Evolutionary conservation across 1,284 basidiomycete species (phyloP), one percentile per base, ranked within the genome.

Genomic region (Papiliotrema laurentii): DNA sequence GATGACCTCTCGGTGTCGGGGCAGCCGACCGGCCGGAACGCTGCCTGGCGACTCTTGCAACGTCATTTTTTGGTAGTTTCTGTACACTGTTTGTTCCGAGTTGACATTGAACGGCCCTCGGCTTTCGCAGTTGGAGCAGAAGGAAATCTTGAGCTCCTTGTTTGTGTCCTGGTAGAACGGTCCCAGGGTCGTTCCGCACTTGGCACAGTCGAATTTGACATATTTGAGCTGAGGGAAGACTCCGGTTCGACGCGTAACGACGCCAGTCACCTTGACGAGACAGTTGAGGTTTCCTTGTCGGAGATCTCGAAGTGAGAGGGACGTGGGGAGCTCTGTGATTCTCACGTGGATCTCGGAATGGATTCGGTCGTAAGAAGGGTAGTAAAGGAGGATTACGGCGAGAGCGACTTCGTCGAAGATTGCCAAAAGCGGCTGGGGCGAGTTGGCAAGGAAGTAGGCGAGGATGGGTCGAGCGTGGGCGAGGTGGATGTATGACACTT

Each of bases 181-280:
- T 13, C 96, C 96, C 5, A 98, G 79, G 11, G 89, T 83, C 21
- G 86, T 86, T 16, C 87, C 87, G 64, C 96, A 99, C 70, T 92
- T 93, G 46, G 79, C 79, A 73, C 96, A 99, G 74, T 98, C 91
- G 64, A 99, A 98, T 71, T 97, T 97, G 75, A 99, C 93, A 68
- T 97, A 97, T 76, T 99, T 98, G 57, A 99, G 79, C 74, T 99
- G 96, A 13, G 96, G 96, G 75, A 98, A 97, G 10, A 99, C 93
- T 21, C 96, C 94, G 10, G 84, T 91, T 41, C 96, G 82, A 48
- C 96, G 80, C 0, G 96, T 99, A 40, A 99, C 94, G n/a, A 99
- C 96, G 28, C 96, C 96, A 4, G 85, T 83, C 11, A 98, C 88
- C 39, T 94, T 87, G 30, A 99, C 92, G 34, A 99, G 86, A 57